Conservation (phyloP, 345 rosid species). For the Melastoma malabathricum region DNA sequence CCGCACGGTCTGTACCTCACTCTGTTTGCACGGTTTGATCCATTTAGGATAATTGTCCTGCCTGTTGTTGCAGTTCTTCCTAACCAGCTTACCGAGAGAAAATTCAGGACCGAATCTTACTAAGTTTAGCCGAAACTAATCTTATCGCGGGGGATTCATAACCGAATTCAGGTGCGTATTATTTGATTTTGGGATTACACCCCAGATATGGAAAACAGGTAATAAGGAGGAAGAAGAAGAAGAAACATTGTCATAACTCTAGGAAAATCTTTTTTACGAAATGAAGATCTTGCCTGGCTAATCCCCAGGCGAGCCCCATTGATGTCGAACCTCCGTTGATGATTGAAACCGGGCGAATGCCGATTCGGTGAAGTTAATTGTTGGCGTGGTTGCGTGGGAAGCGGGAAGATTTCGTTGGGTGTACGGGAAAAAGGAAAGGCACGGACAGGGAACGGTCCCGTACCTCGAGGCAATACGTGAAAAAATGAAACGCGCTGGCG, state of each 20-base stretch:
- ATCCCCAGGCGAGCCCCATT: slow-evolving; percentile 14
- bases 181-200: background rate
- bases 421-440: too few relatives aligned
- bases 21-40: too few relatives aligned
- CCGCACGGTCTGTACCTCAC: too few relatives aligned
- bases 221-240: background rate
- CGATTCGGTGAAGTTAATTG: background rate
- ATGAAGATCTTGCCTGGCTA: slow-evolving; percentile 23
- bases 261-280: slow-evolving; percentile 2
- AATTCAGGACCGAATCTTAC: too few relatives aligned
- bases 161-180: slow-evolving; percentile 5
- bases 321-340: slow-evolving; percentile 15
- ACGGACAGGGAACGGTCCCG: background rate
- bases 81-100: too few relatives aligned
- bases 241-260: slow-evolving; percentile 10
- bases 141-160: background rate
- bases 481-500: slow-evolving; percentile 3
- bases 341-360: background rate
- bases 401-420: background rate
- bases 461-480: background rate
- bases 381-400: slow-evolving; percentile 2
- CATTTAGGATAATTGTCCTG: too few relatives aligned
- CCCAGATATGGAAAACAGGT: background rate
- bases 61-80: too few relatives aligned
- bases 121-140: too few relatives aligned